Evolutionary conservation across 495 filamentous ascomycete species (phyloP), one percentile per base, ranked within the genome.

Genomic region (Glutinoglossum americanum): DNA sequence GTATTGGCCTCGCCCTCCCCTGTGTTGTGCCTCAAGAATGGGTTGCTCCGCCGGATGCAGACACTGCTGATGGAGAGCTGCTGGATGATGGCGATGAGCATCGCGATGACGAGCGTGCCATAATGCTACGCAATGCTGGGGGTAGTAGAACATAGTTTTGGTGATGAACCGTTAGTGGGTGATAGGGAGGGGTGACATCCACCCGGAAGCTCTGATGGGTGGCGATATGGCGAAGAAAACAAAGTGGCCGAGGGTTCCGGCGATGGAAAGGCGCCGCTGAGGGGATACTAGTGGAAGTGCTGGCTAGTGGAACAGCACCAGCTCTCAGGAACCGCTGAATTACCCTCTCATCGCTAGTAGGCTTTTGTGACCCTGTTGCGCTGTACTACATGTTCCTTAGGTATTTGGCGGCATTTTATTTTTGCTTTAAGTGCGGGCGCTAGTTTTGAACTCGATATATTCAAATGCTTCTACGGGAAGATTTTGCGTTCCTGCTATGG

Each of bases 11-110:
- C 26, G 80, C 80, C 7, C 65, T 89, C 27, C 85, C 85, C 0
- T 90, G 85, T 64, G 76, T 90, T 10, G 85, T 90, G 32, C 85
- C 85, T 15, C 71, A 73, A 45, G 84, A 87, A 63, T 89, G 85
- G 85, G 78, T 87, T 56, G 78, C 80, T 44, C 77, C 83, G 15
- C 84, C 84, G 1, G 85, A 88, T 59, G 77, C 76, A 60, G 82
- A 85, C 26, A 80, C 79, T 9, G 79, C 78, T 2, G 82, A 84
- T 51, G 83, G 82, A 54, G 80, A 80, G 65, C 65, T 85, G 59
- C 57, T 87, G 57, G 75, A 75, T 25, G 80, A 81, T 45, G 73
- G 77, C 1, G 74, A 77, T 54, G 71, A 72, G 27, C 67, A 69
- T 5, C 67, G 70, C 57, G 69, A 74, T 30, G 70, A 76, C 56